These are phyloP conservation scores for Quercus suber DNA, from an alignment of 306 rosid genomes.

Conservation along the genomic window DNA sequence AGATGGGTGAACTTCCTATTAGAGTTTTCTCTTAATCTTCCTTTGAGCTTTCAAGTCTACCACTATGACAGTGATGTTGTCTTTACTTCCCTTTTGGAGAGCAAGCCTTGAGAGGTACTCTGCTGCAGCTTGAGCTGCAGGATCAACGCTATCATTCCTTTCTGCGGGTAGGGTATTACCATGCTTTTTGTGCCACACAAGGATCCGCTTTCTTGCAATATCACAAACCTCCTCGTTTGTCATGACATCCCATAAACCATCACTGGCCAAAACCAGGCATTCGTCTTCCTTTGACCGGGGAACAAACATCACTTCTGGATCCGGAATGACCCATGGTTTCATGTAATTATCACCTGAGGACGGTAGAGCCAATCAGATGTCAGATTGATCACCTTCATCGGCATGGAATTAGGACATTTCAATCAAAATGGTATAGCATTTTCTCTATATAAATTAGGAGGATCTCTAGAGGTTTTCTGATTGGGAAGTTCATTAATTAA, in stretches of 20 bases:
- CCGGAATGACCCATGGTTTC: slow-evolving; percentile 80
- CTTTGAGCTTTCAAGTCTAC: slow-evolving; percentile 75
- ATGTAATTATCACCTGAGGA: slow-evolving; percentile 70
- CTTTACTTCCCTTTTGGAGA: slow-evolving; percentile 74
- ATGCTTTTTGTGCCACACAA: slow-evolving; percentile 71
- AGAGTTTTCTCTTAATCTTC: slow-evolving; percentile 55
- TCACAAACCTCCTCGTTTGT: slow-evolving; percentile 85
- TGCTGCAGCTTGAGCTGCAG: slow-evolving; percentile 78
- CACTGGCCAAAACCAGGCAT: slow-evolving; percentile 75
- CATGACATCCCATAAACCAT: slow-evolving; percentile 84
- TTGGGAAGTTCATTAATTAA: not conserved
- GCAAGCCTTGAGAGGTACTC: slow-evolving; percentile 70
- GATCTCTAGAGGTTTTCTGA: not conserved
- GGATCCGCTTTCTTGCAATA: slow-evolving; percentile 66
- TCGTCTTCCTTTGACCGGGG: slow-evolving; percentile 60
- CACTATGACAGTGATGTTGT: slow-evolving; percentile 74
- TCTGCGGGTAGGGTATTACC: slow-evolving; percentile 26
- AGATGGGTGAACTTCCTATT: slow-evolving; percentile 13
- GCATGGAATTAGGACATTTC: not conserved
- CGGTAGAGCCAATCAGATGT: not conserved
- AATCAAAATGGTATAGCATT: not conserved
- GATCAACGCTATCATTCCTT: slow-evolving; percentile 47
- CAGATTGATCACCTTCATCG: not conserved
- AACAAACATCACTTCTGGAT: slow-evolving; percentile 61
- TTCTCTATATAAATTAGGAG: not conserved